Evolutionary conservation across 139 green algal species (phyloP).

Genomic region (Chlorella sp.): DNA sequence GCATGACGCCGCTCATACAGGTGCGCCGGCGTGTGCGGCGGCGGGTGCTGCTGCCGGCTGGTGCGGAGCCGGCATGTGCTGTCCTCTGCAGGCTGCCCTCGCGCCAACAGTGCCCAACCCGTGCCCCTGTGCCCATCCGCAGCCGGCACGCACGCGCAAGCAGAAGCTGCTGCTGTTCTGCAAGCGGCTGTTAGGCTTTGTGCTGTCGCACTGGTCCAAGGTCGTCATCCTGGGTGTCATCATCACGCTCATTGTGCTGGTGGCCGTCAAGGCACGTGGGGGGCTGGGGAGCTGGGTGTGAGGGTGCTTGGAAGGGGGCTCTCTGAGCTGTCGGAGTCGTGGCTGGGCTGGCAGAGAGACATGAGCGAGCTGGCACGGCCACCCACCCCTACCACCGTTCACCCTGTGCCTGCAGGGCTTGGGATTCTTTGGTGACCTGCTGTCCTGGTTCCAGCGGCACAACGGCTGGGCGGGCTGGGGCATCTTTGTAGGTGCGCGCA

Average conservation of each 20-base stretch:
- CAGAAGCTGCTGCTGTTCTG: neutral
- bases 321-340: too few relatives aligned
- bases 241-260: conserved; percentile 59
- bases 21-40: neutral
- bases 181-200: conserved; percentile 1
- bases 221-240: conserved; percentile 39
- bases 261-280: conserved; percentile 52
- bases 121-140: neutral
- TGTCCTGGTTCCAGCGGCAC: conserved; percentile 58
- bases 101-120: neutral
- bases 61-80: too few relatives aligned
- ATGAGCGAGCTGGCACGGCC: too few relatives aligned
- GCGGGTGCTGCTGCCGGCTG: neutral
- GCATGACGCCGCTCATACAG: conserved; percentile 31
- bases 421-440: conserved; percentile 51
- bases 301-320: neutral
- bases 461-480: conserved; percentile 67
- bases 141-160: neutral
- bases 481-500: conserved; percentile 45
- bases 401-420: conserved; percentile 63
- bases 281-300: neutral
- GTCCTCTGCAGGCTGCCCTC: neutral
- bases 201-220: conserved; percentile 53
- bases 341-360: too few relatives aligned
- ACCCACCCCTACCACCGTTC: too few relatives aligned